Base-by-base conservation (phyloP, 73 alveolate genomes). In the Halteria grandinella region DNA sequence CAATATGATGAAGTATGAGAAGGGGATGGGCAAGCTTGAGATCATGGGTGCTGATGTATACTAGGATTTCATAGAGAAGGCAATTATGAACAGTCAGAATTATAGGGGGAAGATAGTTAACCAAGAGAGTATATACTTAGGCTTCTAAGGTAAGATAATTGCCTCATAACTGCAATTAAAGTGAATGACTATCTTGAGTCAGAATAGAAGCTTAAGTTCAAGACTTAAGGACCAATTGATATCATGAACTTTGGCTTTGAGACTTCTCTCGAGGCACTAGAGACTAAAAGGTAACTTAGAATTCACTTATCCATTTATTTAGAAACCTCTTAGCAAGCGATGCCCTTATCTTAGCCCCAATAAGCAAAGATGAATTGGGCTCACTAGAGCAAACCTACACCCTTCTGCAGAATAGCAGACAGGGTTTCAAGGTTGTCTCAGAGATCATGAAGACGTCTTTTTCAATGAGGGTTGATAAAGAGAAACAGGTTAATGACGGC, bases 391-490 rank as follows among this genome's bases (percentile, higher is more conserved):
- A 60, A 60, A 37, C 45, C 1, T 60, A 60, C 25, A 25, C 59
- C 5, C 29, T 60, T 3, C 1, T 60, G n/a, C 4, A 60, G 21
- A 21, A 10, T 53, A 23, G 28, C 11, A 10, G 28, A 12, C 4
- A 11, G 4, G 2, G 14, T 15, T 6, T 25, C 14, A 10, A 60
- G 77, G 58, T 60, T 5, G 6, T 60, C 18, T 40, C 20, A 40
- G 77, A 60, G 34, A 37, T 60, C 25, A 60, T 60, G 77, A 60
- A 60, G 34, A 60, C 77, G 5, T 40, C 60, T 37, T 60, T 60
- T 36, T 60, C 77, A 36, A 24, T 60, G 43, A 60, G 77, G 27
- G 58, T 60, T 6, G 77, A 60, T 36, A 60, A 60, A 37, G 24
- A 60, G 41, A 60, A 60, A 14, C 60, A 60, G 4, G 5, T 60